Percentiles rank a stretch among this genome's conserved stretches.
Evolutionary conservation across 805 yeast genomes (phyloP).

Genomic region (Kregervanrija fluxuum): DNA sequence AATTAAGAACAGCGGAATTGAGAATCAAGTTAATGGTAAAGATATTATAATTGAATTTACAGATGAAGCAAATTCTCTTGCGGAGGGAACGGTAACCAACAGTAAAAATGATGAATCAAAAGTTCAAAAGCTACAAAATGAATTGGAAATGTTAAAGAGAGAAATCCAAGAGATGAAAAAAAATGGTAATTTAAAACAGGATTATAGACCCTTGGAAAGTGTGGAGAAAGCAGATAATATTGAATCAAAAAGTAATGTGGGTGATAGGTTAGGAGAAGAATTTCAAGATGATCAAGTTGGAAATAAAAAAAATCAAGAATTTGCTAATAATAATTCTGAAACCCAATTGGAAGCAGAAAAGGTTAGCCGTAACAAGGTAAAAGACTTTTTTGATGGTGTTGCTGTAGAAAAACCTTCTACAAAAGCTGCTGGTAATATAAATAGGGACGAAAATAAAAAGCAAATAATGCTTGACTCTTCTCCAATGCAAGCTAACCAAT

Average conservation of each 20-base stretch:
- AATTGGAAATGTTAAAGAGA: conserved; percentile 1
- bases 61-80: background rate
- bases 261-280: background rate
- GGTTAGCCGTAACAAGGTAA: background rate
- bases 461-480: background rate
- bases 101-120: background rate
- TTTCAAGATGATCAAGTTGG: no score
- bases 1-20: no score
- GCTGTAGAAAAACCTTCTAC: background rate
- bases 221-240: background rate
- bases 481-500: background rate
- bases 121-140: background rate
- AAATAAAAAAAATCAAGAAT: background rate
- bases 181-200: background rate
- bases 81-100: background rate
- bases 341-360: background rate
- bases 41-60: no score
- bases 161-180: conserved; percentile 2
- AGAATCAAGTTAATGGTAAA: no score
- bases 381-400: background rate
- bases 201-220: background rate
- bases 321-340: background rate
- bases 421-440: background rate
- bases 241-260: background rate
- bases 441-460: background rate